Conservation (phyloP, 257 asterid genomes). For the Solanum gracilifrons region DNA sequence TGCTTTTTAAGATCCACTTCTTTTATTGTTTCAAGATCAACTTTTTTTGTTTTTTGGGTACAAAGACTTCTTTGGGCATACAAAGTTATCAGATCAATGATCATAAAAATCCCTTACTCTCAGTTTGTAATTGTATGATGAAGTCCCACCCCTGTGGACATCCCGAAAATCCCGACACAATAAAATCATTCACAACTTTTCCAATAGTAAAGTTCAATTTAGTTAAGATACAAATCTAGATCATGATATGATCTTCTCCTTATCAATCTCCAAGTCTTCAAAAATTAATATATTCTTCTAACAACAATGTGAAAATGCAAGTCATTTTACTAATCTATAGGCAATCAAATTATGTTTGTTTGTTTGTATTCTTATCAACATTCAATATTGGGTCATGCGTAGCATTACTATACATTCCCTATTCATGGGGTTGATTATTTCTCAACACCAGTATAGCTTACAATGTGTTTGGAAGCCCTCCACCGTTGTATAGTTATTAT, state of each 20-base stretch:
- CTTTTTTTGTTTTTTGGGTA: not conserved
- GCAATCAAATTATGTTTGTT: not conserved
- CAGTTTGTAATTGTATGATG: not conserved
- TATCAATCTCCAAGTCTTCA: not conserved
- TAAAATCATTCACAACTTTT: not conserved
- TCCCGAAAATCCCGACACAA: not conserved
- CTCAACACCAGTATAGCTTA: not conserved
- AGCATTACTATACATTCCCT: not conserved
- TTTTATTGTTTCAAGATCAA: not conserved
- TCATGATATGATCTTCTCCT: not conserved
- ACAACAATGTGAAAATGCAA: not conserved
- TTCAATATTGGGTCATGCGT: not conserved
- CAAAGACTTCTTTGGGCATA: not conserved
- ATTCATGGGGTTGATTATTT: not conserved
- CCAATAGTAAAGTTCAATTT: not conserved
- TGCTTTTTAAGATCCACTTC: not conserved
- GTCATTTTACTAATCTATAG: not conserved
- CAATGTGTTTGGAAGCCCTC: not conserved
- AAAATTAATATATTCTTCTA: not conserved
- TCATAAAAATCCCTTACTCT: not conserved
- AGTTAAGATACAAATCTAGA: not conserved
- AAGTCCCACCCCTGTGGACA: not conserved
- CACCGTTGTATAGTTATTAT: not conserved
- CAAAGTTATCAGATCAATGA: not conserved
- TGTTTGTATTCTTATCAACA: not conserved